Base-by-base conservation (phyloP, 164 flowering plant genomes). In the Stephania cephalantha region DNA sequence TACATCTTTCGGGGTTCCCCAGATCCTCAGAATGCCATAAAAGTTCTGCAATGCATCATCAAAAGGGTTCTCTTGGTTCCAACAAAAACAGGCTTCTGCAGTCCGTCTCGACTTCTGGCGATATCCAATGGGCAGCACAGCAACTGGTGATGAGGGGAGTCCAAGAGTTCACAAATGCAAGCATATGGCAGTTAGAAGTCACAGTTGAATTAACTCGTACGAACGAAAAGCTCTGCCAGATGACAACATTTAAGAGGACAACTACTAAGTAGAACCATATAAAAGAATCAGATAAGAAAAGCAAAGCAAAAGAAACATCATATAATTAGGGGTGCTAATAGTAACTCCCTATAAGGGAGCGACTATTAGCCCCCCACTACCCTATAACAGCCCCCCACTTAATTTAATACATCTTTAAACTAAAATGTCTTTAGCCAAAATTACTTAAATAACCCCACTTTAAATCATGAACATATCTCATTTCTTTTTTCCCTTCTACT, bases 211-310 rank as follows among this genome's bases (percentile, higher is more conserved):
- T 18, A 71, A 66, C 42, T 61, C 35, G 71, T 66, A 8, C 48
- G 50, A 64, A 48, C 70, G 20, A 35, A 46, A 63, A 71, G 20
- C 68, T 76, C 75, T 71, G 75, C 71, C 44, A 52, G 52, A 68
- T 50, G 29, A 61, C n/a, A 53, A 61, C 3, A 61, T 61, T 25
- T 25, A 18, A 61, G 18, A n/a, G 22, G n/a, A 6, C n/a, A 61
- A n/a, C 67, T 67, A n/a, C 67, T 67, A 50, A 67, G 35, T n/a
- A 74, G 31, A 5, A 42, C 66, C 50, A 22, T 58, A 46, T 31
- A 68, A 2, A 31, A 68, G 18, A 52, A 35, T 7, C 20, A 22
- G 30, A 66, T 5, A n/a, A 58, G 64, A 6, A 58, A 58, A 58
- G 9, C 17, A 15, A n/a, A 25, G 25, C 25, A 25, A 25, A 25